Evolutionary conservation across 2,329 filamentous ascomycete genomes (phyloP).

Genomic region (Penicillium polonicum): DNA sequence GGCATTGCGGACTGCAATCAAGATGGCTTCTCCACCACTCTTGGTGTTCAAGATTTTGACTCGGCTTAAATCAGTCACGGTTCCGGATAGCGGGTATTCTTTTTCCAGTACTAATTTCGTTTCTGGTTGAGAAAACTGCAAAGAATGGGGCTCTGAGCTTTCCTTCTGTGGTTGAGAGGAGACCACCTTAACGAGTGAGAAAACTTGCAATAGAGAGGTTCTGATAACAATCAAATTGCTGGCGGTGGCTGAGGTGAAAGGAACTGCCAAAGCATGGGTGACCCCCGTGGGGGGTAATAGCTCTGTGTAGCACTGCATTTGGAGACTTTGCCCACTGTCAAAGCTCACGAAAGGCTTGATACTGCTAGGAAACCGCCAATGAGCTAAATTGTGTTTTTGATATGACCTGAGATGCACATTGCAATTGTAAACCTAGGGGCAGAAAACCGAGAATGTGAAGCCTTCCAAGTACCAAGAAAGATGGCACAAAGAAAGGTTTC

Average conservation of each 20-base stretch:
- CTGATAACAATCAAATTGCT: conserved; percentile 89
- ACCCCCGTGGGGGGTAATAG: conserved; percentile 91
- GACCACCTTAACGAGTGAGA: conserved; percentile 68
- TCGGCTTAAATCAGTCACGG: conserved; percentile 76
- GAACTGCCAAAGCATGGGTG: conserved; percentile 77
- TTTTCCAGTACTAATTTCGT: conserved; percentile 80
- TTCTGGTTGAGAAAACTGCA: conserved; percentile 62
- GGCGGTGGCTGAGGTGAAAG: conserved; percentile 72
- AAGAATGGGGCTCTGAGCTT: conserved; percentile 49
- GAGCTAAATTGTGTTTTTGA: conserved; percentile 9
- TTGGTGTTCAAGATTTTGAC: conserved; percentile 71
- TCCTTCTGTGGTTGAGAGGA: conserved; percentile 44
- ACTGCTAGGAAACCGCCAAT: conserved; percentile 6
- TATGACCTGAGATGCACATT: conserved; percentile 13
- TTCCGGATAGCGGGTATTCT: conserved; percentile 81
- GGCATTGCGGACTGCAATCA: conserved; percentile 84
- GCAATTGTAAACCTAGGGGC: conserved; percentile 5
- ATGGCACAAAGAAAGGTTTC: background rate
- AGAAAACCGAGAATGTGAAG: background rate
- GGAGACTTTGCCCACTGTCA: background rate
- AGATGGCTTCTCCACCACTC: conserved; percentile 77
- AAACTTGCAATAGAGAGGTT: conserved; percentile 90
- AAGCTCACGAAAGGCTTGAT: background rate
- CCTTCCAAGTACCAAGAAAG: background rate
- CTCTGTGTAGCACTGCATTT: conserved; percentile 98